phyloP scores from a whole-genome alignment of 768 basidiomycete genomes.

The Ramaria sp. region DNA sequence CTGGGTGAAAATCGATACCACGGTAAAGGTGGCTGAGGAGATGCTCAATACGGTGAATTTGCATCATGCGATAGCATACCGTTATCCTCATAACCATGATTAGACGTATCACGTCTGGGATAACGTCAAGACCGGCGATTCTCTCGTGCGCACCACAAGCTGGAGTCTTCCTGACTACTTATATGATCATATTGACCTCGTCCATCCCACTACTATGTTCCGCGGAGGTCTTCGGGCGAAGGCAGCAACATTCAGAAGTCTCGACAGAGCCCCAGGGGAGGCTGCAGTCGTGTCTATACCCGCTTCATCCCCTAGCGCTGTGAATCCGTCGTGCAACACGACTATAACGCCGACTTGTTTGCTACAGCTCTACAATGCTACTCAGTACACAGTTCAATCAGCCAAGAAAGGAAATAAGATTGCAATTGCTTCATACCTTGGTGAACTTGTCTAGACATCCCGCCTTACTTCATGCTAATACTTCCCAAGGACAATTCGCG shows the following conservation, averaged over 20 bases:
- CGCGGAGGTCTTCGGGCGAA: constrained; percentile 19
- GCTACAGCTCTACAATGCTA: constrained; percentile 23
- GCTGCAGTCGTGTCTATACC: neutral
- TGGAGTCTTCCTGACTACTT: constrained; percentile 56
- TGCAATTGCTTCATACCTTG: constrained; percentile 26
- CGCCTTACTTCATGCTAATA: neutral
- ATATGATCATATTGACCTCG: constrained; percentile 49
- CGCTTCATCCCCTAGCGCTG: neutral
- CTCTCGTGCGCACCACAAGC: constrained; percentile 51
- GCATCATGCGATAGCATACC: neutral
- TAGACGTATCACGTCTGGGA: constrained; percentile 57
- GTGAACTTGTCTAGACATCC: constrained; percentile 6
- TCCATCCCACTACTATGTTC: constrained; percentile 69
- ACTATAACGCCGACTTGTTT: constrained; percentile 24
- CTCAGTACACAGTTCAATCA: constrained; percentile 16
- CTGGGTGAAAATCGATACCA: constrained; percentile 52
- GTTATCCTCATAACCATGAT: neutral
- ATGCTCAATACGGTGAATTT: constrained; percentile 57
- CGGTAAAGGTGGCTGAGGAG: constrained; percentile 49
- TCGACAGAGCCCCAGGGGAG: constrained; percentile 3
- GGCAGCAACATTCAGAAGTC: neutral
- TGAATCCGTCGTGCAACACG: constrained; percentile 19
- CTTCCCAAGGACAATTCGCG: constrained; percentile 1
- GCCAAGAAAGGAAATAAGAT: constrained; percentile 20
- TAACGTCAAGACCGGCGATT: constrained; percentile 39